Evolutionary conservation across 805 yeast genomes (phyloP).

Genomic region (Teunomyces pallodes): DNA sequence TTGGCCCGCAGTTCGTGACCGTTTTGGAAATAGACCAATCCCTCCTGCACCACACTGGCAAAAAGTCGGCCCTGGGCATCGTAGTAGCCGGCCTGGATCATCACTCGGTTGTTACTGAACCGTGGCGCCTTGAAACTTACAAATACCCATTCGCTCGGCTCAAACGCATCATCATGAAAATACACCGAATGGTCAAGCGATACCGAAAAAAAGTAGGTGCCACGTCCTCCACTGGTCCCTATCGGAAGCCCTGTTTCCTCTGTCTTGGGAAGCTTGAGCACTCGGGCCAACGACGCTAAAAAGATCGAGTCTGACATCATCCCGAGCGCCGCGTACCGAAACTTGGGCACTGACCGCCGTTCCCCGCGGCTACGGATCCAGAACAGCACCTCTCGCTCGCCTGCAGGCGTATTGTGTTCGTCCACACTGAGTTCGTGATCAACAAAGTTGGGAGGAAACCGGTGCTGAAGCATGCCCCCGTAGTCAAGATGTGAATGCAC

Average conservation of each 20-base stretch:
- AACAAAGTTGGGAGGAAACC: slow-evolving; percentile 25
- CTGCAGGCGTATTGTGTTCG: slow-evolving; percentile 22
- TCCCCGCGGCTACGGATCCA: slow-evolving; percentile 29
- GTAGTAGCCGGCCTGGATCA: slow-evolving; percentile 29
- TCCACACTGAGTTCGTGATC: slow-evolving; percentile 19
- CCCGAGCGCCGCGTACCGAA: slow-evolving; percentile 31
- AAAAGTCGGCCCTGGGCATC: slow-evolving; percentile 26
- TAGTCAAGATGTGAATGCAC: slow-evolving; percentile 14
- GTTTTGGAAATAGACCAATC: slow-evolving; percentile 25
- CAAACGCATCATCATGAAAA: slow-evolving; percentile 35
- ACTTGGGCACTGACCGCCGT: slow-evolving; percentile 9
- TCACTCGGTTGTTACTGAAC: slow-evolving; percentile 29
- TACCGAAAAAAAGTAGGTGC: slow-evolving; percentile 27
- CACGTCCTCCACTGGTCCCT: slow-evolving; percentile 19
- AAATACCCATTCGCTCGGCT: slow-evolving; percentile 32
- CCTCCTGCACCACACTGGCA: slow-evolving; percentile 35
- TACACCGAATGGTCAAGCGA: slow-evolving; percentile 35
- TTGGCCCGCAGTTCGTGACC: slow-evolving; percentile 20
- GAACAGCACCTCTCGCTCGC: slow-evolving; percentile 31
- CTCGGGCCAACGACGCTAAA: slow-evolving; percentile 26
- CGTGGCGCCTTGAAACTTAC: slow-evolving; percentile 28
- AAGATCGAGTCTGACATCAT: slow-evolving; percentile 32
- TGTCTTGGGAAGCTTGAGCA: slow-evolving; percentile 25
- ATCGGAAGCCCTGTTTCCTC: slow-evolving; percentile 9
- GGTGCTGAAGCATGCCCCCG: slow-evolving; percentile 20